Conservation (phyloP, 2,329 filamentous ascomycete species). For the Pseudogymnoascus sp. region DNA sequence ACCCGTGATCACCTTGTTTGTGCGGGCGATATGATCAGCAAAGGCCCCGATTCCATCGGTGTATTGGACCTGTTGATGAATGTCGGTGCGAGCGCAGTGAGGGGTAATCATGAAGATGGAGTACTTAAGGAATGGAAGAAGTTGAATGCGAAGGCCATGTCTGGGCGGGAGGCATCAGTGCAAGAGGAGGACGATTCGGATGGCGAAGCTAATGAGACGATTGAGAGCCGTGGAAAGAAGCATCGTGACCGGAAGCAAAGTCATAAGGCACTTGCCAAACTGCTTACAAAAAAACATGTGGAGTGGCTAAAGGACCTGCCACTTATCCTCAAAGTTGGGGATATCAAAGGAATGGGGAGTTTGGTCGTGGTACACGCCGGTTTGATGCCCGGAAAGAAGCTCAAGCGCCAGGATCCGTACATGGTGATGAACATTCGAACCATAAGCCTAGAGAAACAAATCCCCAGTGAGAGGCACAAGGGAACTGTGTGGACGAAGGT, state of each 20-base stretch:
- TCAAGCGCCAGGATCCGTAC: slow-evolving; percentile 66
- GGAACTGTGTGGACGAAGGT: slow-evolving; percentile 28
- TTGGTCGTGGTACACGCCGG: slow-evolving; percentile 80
- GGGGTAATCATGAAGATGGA: slow-evolving; percentile 88
- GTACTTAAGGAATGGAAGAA: slow-evolving; percentile 59
- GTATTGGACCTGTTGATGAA: slow-evolving; percentile 69
- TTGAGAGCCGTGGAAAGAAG: background rate
- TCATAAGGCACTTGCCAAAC: slow-evolving; percentile 23
- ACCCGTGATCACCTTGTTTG: slow-evolving; percentile 67
- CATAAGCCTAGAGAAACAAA: slow-evolving; percentile 21
- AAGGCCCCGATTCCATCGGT: slow-evolving; percentile 74
- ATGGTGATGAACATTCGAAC: slow-evolving; percentile 91
- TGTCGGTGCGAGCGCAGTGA: slow-evolving; percentile 69
- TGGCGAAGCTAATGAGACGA: background rate
- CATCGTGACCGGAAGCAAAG: slow-evolving; percentile 14
- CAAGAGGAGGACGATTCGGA: slow-evolving; percentile 17
- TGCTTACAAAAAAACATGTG: slow-evolving; percentile 45
- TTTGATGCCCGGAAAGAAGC: slow-evolving; percentile 64
- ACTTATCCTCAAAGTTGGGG: slow-evolving; percentile 68
- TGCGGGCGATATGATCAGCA: slow-evolving; percentile 72
- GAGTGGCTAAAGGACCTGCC: slow-evolving; percentile 64
- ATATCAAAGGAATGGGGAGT: slow-evolving; percentile 50
- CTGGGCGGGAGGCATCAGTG: slow-evolving; percentile 24
- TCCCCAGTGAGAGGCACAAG: slow-evolving; percentile 23
- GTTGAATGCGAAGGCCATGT: slow-evolving; percentile 25